These are phyloP conservation scores for Diaporthe humulicola DNA, from an alignment of 2,329 filamentous ascomycete species.

Conservation along the genomic window DNA sequence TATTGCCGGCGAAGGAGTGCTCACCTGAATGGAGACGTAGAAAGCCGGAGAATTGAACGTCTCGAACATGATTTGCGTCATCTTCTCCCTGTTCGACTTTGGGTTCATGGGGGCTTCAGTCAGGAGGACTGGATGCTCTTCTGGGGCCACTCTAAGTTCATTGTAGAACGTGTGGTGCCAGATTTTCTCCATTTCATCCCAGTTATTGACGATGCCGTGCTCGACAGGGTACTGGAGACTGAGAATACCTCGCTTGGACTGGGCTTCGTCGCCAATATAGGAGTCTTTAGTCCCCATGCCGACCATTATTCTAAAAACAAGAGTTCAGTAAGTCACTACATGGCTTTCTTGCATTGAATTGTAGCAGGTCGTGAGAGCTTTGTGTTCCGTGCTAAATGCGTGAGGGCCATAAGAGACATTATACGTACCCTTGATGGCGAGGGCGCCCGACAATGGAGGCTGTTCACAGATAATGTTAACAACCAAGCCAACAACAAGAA, in stretches of 20 bases:
- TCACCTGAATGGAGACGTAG: conserved; percentile 90
- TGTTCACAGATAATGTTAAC: conserved; percentile 54
- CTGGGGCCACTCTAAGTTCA: conserved; percentile 98
- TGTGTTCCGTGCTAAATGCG: not conserved
- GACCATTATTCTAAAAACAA: conserved; percentile 85
- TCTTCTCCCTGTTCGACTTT: conserved; percentile 99
- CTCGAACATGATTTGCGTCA: conserved; percentile 99
- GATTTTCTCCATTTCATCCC: conserved; percentile 99
- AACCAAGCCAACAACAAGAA: conserved; percentile 40
- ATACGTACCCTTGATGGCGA: conserved; percentile 99
- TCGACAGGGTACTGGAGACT: conserved; percentile 99
- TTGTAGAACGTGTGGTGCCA: conserved; percentile 99
- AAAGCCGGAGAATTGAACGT: conserved; percentile 99
- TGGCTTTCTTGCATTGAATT: accelerated
- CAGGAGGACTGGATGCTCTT: conserved; percentile 99
- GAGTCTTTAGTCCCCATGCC: conserved; percentile 99
- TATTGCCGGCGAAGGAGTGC: too few relatives aligned
- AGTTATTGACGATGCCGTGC: conserved; percentile 99
- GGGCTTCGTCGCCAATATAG: conserved; percentile 99
- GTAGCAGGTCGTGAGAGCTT: not conserved
- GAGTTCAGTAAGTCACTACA: conserved; percentile 58
- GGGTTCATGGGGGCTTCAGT: conserved; percentile 99
- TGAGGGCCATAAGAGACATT: conserved; percentile 66
- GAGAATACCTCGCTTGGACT: conserved; percentile 99
- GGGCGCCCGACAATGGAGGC: conserved; percentile 99